Base-by-base conservation (phyloP, 1,284 basidiomycete species). In the Sporisorium exsertum region DNA sequence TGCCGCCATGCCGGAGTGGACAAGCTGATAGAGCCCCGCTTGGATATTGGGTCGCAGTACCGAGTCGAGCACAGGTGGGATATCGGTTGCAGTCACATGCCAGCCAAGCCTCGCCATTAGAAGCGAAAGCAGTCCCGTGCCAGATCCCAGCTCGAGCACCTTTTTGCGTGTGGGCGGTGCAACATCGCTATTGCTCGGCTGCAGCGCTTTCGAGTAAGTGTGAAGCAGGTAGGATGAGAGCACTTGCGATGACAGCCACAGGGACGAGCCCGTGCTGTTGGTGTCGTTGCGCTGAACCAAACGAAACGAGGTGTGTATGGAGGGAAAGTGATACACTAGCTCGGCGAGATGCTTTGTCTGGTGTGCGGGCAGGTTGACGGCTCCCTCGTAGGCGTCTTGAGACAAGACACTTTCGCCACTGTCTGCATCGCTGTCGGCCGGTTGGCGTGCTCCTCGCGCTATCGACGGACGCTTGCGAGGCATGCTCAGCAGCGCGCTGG, bases 41-140 rank as follows among this genome's bases (percentile, higher is more conserved):
- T 86, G 83, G 71, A 94, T 87, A 85, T 96, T 96, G 27, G 85
- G 87, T 22, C 83, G 70, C 32, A 96, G 89, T 16, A 95, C 91
- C 22, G 90, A 86, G 35, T 88, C 83, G 56, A 94, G 89, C 55
- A 94, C 91, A 58, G 89, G 88, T 22, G 88, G 87, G 15, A 92
- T 89, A 86, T 97, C 94, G 2, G 94, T 95, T 2, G 93, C 90
- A 22, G 92, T 87, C 42, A 94, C 91, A 64, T 92, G 88, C 88
- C 91, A 94, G 58, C 92, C 92, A 37, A 92, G 87, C 20, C 89
- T 88, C 43, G 89, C 88, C 65, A 95, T 88, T 12, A 89, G 89
- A 49, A 96, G 90, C 18, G 82, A 73, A 7, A 83, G 63, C 3
- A 85, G 71, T 0, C 85, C 85, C 54, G 60, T 69, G 5, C 61